Base-by-base conservation (phyloP, 257 asterid genomes). In the Cinchona pubescens region DNA sequence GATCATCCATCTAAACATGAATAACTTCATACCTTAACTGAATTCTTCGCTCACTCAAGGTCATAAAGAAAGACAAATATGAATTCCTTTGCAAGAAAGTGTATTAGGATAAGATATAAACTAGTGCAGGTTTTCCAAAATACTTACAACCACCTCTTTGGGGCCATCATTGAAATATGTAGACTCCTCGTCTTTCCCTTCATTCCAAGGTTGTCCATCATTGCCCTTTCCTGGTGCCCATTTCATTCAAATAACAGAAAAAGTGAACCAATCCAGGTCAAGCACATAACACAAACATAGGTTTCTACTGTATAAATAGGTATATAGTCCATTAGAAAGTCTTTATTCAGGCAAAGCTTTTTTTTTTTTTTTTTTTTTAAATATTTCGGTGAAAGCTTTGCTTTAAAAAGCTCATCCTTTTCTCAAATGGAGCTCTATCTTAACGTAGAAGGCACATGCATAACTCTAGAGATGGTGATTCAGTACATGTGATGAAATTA, bases 61-160 rank as follows among this genome's bases (percentile, higher is more conserved):
- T 45, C 45, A 34, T 30, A 27, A 63, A 25, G 18, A 61, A 9
- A 59, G 18, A 5, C 38, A 45, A 65, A 5, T 19, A 69, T 34
- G 15, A 49, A 65, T 13, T 53, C 6, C 35, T 49, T 21, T 19
- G 27, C 23, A 51, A 16, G 40, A 65, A 21, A 37, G 30, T 65
- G 0, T 21, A 19, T 16, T 51, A 16, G 49, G 11, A 48, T 9
- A 65, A n/a, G 25, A 23, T 45, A 5, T 13, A 48, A 75, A 48
- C 34, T 30, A 63, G 30, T 40, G 25, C 23, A 49, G 69, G 34
- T 48, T 75, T 56, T 45, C 49, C 61, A 4, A 27, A 56, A 64
- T 74, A 85, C 79, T 84, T 82, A 87, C 84, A 75, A 74, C 82
- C 77, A 87, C 89, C 86, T 87, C 94, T 79, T 80, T 81, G 87